A percentile compares a stretch with the other conserved stretches of the same genome.
These are phyloP conservation scores for Vitis hybrid DNA, from an alignment of 177 flowering plant genomes.

Conservation along the genomic window DNA sequence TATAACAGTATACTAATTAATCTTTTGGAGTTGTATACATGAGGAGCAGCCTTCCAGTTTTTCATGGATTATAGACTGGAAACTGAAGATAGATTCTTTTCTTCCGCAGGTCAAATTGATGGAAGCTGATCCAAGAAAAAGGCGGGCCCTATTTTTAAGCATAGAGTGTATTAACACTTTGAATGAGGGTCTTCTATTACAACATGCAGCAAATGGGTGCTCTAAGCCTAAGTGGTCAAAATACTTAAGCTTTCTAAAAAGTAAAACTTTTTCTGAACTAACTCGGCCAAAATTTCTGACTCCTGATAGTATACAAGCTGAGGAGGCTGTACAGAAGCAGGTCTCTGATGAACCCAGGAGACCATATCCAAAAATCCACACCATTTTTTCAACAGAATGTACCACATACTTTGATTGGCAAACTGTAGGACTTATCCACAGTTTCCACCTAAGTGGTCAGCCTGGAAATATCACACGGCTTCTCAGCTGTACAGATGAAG, in stretches of 20 bases:
- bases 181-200: conserved; percentile 85
- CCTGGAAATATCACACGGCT: conserved; percentile 95
- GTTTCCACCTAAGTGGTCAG: conserved; percentile 91
- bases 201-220: conserved; percentile 80
- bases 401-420: conserved; percentile 96
- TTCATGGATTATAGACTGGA: neutral
- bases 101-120: conserved; percentile 58
- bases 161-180: conserved; percentile 86
- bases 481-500: conserved; percentile 93
- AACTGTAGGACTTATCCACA: conserved; percentile 94
- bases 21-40: too few species aligned
- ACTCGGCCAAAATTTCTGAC: conserved; percentile 65
- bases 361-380: conserved; percentile 81
- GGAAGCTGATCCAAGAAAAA: conserved; percentile 67
- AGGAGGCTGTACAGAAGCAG: conserved; percentile 29
- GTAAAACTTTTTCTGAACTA: conserved; percentile 73
- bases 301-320: conserved; percentile 28
- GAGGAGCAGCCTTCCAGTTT: neutral
- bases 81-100: neutral
- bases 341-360: conserved; percentile 29
- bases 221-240: conserved; percentile 84
- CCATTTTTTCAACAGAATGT: conserved; percentile 92
- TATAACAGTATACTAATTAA: too few species aligned
- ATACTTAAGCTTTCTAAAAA: conserved; percentile 86
- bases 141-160: conserved; percentile 64